Conservation (phyloP, 306 rosid genomes). For the Medicago arabica region DNA sequence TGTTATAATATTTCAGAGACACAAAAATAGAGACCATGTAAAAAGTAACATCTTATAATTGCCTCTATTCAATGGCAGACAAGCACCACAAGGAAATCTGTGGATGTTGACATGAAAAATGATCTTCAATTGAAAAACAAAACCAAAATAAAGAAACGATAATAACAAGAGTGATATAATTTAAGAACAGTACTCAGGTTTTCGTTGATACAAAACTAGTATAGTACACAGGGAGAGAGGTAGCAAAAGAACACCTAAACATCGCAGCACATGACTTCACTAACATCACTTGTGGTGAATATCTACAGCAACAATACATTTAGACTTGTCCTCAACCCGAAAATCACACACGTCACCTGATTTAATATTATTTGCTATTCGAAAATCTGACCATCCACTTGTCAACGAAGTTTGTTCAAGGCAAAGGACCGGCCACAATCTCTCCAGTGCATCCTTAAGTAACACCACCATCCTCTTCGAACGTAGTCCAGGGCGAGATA, state of each 20-base stretch:
- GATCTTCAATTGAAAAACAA: neutral
- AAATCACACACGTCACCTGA: constrained; percentile 56
- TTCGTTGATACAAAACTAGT: neutral
- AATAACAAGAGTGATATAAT: neutral
- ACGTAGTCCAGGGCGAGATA: neutral
- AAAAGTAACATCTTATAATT: neutral
- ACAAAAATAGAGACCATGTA: neutral
- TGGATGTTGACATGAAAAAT: neutral
- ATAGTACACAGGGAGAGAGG: neutral
- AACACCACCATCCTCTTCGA: constrained; percentile 43
- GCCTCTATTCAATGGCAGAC: constrained; percentile 10
- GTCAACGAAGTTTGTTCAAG: constrained; percentile 38
- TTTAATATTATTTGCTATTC: constrained; percentile 52
- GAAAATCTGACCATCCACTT: constrained; percentile 60
- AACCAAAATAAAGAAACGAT: neutral
- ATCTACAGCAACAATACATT: constrained; percentile 39
- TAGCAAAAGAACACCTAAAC: neutral
- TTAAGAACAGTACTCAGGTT: neutral
- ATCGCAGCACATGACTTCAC: constrained; percentile 8
- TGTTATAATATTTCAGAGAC: neutral
- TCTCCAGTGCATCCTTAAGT: constrained; percentile 51
- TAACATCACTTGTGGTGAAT: constrained; percentile 32
- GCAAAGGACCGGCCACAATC: constrained; percentile 66
- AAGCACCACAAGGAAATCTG: neutral
- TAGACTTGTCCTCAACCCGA: constrained; percentile 35